phyloP scores from a whole-genome alignment of 1,139 yeast genomes.

The Blastobotrys raffinosifermentans region DNA sequence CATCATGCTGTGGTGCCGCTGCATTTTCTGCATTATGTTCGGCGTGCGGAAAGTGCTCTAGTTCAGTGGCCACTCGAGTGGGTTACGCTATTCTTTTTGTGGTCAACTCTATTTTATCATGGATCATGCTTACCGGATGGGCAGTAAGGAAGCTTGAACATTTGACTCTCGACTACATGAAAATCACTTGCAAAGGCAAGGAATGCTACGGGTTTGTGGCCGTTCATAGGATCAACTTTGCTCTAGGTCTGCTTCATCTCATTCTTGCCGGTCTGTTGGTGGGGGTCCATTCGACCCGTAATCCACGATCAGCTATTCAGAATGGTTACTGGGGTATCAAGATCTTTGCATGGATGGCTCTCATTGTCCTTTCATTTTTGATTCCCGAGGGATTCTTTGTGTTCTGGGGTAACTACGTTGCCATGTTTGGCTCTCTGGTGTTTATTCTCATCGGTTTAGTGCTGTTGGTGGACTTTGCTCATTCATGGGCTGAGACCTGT shows the following conservation, averaged over 20 bases:
- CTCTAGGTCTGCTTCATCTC: slow-evolving; percentile 76
- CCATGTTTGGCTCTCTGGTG: slow-evolving; percentile 75
- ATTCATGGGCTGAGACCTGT: slow-evolving; percentile 98
- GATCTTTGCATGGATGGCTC: slow-evolving; percentile 51
- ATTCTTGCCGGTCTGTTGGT: slow-evolving; percentile 60
- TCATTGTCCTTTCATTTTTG: slow-evolving; percentile 60
- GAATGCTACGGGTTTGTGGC: slow-evolving; percentile 92
- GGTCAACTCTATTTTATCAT: slow-evolving; percentile 73
- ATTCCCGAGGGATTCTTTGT: slow-evolving; percentile 86
- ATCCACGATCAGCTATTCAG: slow-evolving; percentile 78
- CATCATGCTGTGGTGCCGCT: slow-evolving; percentile 84
- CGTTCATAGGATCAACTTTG: slow-evolving; percentile 85
- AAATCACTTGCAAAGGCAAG: slow-evolving; percentile 71
- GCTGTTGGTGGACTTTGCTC: slow-evolving; percentile 91
- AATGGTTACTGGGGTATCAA: slow-evolving; percentile 87
- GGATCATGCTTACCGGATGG: slow-evolving; percentile 86
- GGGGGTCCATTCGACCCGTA: slow-evolving; percentile 70
- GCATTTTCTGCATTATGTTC: slow-evolving; percentile 64
- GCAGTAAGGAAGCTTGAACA: slow-evolving; percentile 69
- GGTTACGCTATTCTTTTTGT: slow-evolving; percentile 77
- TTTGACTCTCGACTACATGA: slow-evolving; percentile 55
- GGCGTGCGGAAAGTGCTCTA: slow-evolving; percentile 50
- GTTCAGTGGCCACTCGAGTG: slow-evolving; percentile 73
- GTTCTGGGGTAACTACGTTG: slow-evolving; percentile 85
- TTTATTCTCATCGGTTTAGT: slow-evolving; percentile 88